Evolutionary conservation across 495 filamentous ascomycete genomes (phyloP).

Genomic region (Aspergillus biplanus): DNA sequence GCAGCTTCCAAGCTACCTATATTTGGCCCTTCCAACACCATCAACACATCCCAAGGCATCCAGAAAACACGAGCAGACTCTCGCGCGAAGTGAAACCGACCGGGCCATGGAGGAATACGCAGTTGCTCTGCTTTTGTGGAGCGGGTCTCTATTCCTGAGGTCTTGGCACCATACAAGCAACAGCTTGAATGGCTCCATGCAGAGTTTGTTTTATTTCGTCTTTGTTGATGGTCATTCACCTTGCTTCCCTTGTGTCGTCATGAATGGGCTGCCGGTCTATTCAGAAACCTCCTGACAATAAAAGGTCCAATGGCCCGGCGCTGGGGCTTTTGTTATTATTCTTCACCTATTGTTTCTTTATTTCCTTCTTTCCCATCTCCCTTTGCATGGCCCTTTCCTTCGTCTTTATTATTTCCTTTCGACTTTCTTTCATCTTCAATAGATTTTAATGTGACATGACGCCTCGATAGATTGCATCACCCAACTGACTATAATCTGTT

Average conservation of each 20-base stretch:
- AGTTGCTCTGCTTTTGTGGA: slow-evolving; percentile 2
- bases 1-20: slow-evolving; percentile 12
- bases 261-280: not conserved
- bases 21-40: slow-evolving; percentile 24
- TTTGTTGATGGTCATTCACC: not conserved
- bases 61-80: not conserved
- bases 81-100: slow-evolving; percentile 27
- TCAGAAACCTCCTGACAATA: not conserved
- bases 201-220: not conserved
- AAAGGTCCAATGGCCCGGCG: not conserved
- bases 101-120: not conserved
- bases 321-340: not conserved
- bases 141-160: slow-evolving; percentile 8
- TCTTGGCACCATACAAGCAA: slow-evolving; percentile 1
- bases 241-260: not conserved
- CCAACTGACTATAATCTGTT: slow-evolving; percentile 1
- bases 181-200: not conserved
- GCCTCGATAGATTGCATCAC: slow-evolving; percentile 16
- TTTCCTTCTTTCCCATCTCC: slow-evolving; percentile 14
- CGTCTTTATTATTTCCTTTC: slow-evolving; percentile 2
- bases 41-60: slow-evolving; percentile 12
- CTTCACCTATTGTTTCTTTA: slow-evolving; percentile 2
- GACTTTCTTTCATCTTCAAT: slow-evolving; percentile 24
- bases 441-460: slow-evolving; percentile 25
- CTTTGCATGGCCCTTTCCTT: slow-evolving; percentile 8